Conservation (phyloP, 1,284 basidiomycete species). For the Fomitopsis palustris region DNA sequence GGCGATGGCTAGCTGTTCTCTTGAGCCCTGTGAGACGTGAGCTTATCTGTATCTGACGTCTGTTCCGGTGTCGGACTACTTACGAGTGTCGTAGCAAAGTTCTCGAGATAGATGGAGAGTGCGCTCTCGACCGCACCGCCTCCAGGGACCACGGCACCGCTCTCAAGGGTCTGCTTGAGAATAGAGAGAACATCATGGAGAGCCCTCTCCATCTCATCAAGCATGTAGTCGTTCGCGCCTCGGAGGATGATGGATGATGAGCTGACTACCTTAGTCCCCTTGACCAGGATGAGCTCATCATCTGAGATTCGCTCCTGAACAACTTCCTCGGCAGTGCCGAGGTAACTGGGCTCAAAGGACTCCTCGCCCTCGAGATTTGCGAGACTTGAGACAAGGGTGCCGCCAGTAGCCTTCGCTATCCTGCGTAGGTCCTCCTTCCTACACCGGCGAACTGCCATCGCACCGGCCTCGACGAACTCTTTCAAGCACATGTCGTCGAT, state of each 20-base stretch:
- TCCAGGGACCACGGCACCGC: conserved; percentile 93
- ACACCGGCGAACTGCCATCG: conserved; percentile 97
- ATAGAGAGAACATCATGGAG: conserved; percentile 94
- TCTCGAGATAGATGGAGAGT: conserved; percentile 96
- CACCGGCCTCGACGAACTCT: conserved; percentile 98
- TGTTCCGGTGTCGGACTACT: conserved; percentile 26
- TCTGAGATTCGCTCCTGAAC: conserved; percentile 97
- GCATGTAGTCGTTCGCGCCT: conserved; percentile 98
- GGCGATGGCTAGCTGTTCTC: conserved; percentile 98
- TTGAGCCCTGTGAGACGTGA: conserved; percentile 66
- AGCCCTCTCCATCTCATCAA: conserved; percentile 99
- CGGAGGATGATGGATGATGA: conserved; percentile 92
- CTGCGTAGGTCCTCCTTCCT: conserved; percentile 96
- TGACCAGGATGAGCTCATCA: conserved; percentile 96
- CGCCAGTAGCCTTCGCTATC: conserved; percentile 97
- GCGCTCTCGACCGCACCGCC: conserved; percentile 98
- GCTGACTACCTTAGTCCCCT: conserved; percentile 96
- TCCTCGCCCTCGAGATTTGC: conserved; percentile 99
- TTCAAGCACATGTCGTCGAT: conserved; percentile 99
- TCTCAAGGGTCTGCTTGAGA: conserved; percentile 97
- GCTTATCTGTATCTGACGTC: neutral
- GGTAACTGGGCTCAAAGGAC: conserved; percentile 89
- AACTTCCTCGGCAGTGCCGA: conserved; percentile 94
- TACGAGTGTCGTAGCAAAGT: conserved; percentile 96
- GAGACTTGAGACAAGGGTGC: conserved; percentile 88